Evolutionary conservation across 768 basidiomycete species (phyloP).

Genomic region (Cystofilobasidium ferigula): DNA sequence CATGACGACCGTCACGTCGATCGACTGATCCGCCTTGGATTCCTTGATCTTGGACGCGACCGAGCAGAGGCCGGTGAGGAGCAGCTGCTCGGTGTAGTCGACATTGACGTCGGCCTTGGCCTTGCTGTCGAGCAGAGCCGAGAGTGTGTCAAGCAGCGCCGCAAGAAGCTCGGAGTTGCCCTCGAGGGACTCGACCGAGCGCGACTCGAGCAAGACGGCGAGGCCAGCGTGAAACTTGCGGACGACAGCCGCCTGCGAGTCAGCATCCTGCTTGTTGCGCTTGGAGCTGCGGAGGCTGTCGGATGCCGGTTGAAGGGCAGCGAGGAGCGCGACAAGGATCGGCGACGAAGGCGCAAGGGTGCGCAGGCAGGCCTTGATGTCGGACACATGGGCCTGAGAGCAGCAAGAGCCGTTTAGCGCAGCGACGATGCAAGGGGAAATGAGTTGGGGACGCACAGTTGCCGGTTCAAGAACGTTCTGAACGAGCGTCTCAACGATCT

Average conservation of each 20-base stretch:
- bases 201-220: constrained; percentile 48
- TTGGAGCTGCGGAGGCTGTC: constrained; percentile 47
- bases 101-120: constrained; percentile 50
- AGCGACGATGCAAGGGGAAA: background rate
- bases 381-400: constrained; percentile 3
- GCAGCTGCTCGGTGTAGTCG: constrained; percentile 66
- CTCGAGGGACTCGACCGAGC: constrained; percentile 54
- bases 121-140: constrained; percentile 49
- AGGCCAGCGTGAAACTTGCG: constrained; percentile 26
- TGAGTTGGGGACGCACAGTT: constrained; percentile 15
- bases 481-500: constrained; percentile 51
- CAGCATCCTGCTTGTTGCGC: constrained; percentile 45
- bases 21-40: constrained; percentile 31
- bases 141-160: constrained; percentile 59
- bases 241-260: constrained; percentile 13
- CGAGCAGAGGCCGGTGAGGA: constrained; percentile 59
- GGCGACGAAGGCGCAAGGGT: constrained; percentile 10
- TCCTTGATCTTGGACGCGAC: constrained; percentile 31
- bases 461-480: constrained; percentile 36
- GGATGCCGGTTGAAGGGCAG: constrained; percentile 11
- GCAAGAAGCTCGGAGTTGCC: constrained; percentile 63
- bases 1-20: constrained; percentile 74
- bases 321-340: constrained; percentile 16
- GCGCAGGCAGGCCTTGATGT: constrained; percentile 21
- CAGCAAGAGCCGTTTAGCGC: background rate